These are phyloP conservation scores for Diaporthe eres DNA, from an alignment of 2,329 filamentous ascomycete genomes.

Conservation along the genomic window DNA sequence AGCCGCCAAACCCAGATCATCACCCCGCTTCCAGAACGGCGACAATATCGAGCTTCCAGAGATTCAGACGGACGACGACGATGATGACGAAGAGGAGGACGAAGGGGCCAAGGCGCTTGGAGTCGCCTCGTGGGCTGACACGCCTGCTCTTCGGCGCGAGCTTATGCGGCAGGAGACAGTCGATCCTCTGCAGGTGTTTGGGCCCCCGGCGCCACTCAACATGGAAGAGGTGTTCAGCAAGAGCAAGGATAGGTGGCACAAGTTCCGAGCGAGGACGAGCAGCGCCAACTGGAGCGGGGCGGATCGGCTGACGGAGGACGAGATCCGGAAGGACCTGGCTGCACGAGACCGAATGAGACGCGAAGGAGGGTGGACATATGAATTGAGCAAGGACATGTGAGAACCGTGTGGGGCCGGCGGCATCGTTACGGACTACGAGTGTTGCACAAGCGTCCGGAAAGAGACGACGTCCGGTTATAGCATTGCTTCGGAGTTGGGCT, in stretches of 20 bases:
- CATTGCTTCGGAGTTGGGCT: constrained; percentile 35
- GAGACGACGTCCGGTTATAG: constrained; percentile 3
- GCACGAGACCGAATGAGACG: constrained; percentile 83
- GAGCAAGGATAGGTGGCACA: constrained; percentile 86
- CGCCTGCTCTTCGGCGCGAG: constrained; percentile 82
- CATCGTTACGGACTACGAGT: not conserved
- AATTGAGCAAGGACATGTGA: constrained; percentile 64
- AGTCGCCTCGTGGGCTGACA: constrained; percentile 89
- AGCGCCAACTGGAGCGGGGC: constrained; percentile 93
- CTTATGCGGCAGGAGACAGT: constrained; percentile 87
- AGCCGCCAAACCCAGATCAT: constrained; percentile 75
- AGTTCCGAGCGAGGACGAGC: constrained; percentile 91
- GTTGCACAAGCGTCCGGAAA: not conserved
- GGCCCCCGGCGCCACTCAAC: constrained; percentile 86
- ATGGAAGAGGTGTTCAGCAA: constrained; percentile 98
- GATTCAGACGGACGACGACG: constrained; percentile 94
- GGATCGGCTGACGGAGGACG: constrained; percentile 88
- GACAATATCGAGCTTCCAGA: constrained; percentile 94
- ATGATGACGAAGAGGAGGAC: constrained; percentile 78
- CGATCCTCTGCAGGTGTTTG: constrained; percentile 89
- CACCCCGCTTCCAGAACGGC: constrained; percentile 88
- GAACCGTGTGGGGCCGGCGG: constrained; percentile 36
- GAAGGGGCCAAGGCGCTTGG: constrained; percentile 66
- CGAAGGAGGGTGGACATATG: constrained; percentile 89
- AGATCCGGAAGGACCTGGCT: constrained; percentile 84